These are phyloP conservation scores for Eucalyptus erythrocorys DNA, from an alignment of 345 rosid genomes.

Conservation along the genomic window DNA sequence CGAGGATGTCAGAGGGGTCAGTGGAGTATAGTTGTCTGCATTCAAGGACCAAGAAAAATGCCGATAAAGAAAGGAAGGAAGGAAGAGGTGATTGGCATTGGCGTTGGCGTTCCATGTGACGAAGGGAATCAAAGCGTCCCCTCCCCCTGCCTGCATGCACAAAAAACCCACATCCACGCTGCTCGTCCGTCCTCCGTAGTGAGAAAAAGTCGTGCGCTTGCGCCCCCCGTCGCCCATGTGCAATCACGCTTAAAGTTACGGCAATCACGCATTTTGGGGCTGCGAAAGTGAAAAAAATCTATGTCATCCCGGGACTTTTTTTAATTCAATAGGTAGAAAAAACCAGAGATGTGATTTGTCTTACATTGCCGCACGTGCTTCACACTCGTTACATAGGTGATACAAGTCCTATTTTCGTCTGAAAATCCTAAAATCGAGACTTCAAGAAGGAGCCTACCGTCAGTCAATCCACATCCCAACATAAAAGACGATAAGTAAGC, in stretches of 20 bases:
- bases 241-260: background rate
- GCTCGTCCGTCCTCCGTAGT: background rate
- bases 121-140: background rate
- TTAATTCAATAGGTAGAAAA: background rate
- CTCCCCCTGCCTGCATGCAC: background rate
- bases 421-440: background rate
- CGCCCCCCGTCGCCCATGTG: background rate
- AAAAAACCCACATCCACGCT: background rate
- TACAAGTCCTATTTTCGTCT: background rate
- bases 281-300: background rate
- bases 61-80: background rate
- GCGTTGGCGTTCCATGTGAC: background rate
- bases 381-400: background rate
- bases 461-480: background rate
- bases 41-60: background rate
- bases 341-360: background rate
- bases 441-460: fast-evolving
- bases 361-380: background rate
- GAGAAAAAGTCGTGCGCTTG: background rate
- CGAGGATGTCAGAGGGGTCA: constrained; percentile 3
- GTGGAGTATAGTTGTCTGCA: constrained; percentile 5
- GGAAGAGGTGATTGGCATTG: background rate
- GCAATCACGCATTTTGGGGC: background rate
- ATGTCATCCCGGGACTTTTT: background rate
- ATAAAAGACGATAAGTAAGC: no score